Evolutionary conservation across 2,329 filamentous ascomycete genomes (phyloP), one percentile per base, ranked within the genome.

Genomic region (Didymella glomerata): DNA sequence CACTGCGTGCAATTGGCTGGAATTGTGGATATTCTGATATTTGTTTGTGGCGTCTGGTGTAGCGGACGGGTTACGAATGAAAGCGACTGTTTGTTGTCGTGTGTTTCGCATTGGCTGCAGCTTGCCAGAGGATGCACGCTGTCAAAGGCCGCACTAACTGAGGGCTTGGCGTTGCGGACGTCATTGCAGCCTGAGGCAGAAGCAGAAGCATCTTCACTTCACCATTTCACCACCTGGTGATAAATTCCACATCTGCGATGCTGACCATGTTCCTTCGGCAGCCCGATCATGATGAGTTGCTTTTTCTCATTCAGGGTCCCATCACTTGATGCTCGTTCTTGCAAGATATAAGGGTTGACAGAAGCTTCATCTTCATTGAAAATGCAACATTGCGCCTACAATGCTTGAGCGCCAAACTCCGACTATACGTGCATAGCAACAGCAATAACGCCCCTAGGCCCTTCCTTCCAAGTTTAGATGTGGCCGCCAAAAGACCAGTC

Each of bases 1-100:
- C 48, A 54, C 49, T 45, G 58, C 25, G 49, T 48, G 58, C 55
- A 60, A 57, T 60, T 59, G 45, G 53, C 53, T 34, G 24, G 42
- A n/a, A 32, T 2, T 52, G 38, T 54, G n/a, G 25, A 48, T 46
- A 18, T 34, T 47, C 22, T 50, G 32, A 38, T 25, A 30, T 54
- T n/a, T 45, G 28, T 49, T 46, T 42, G 45, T 45, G 14, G 53
- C 52, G 55, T 41, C 49, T 44, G 54, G 54, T 60, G 48, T 47
- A 49, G 54, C 34, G 36, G 41, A 46, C 18, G 46, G 46, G 41
- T 55, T 54, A 61, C 44, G 53, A 63, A 62, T 59, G 63, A 58
- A 53, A 61, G 61, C 60, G 62, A 58, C 49, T 62, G 68, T 67
- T 67, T 69, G 63, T 62, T 66, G 63, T 61, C 52, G 49, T 63